Percentiles rank a stretch among this genome's conserved stretches.
phyloP scores from a whole-genome alignment of 768 basidiomycete genomes.

The Neoboletus brunneissimus region DNA sequence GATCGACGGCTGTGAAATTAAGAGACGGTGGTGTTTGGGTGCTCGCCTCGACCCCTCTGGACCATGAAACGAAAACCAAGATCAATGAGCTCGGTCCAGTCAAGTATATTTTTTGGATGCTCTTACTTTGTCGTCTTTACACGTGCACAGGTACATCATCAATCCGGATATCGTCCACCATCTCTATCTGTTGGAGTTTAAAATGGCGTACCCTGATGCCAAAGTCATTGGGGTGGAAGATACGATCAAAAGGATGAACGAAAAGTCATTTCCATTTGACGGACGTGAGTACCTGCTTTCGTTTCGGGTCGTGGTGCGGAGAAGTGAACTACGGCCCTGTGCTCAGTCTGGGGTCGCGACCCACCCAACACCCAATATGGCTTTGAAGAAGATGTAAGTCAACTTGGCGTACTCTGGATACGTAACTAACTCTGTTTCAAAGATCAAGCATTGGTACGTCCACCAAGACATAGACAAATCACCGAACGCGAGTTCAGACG shows the following conservation, averaged over 20 bases:
- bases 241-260: conserved; percentile 49
- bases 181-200: conserved; percentile 60
- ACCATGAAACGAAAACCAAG: conserved; percentile 58
- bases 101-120: conserved; percentile 38
- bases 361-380: conserved; percentile 65
- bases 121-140: background rate
- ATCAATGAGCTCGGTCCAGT: conserved; percentile 66
- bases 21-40: conserved; percentile 72
- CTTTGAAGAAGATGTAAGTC: conserved; percentile 65
- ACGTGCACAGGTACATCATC: conserved; percentile 49
- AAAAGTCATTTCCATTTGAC: conserved; percentile 54
- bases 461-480: background rate
- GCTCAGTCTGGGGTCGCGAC: conserved; percentile 58
- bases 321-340: background rate
- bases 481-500: background rate
- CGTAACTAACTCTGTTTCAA: background rate
- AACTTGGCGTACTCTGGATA: background rate
- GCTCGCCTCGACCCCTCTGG: conserved; percentile 75
- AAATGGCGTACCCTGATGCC: conserved; percentile 66
- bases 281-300: conserved; percentile 47
- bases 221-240: conserved; percentile 68
- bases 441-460: conserved; percentile 52
- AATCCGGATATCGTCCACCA: conserved; percentile 58
- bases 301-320: background rate
- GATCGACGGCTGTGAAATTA: conserved; percentile 78